phyloP scores from a whole-genome alignment of 768 basidiomycete species.

The Pleurotus citrinopileatus region DNA sequence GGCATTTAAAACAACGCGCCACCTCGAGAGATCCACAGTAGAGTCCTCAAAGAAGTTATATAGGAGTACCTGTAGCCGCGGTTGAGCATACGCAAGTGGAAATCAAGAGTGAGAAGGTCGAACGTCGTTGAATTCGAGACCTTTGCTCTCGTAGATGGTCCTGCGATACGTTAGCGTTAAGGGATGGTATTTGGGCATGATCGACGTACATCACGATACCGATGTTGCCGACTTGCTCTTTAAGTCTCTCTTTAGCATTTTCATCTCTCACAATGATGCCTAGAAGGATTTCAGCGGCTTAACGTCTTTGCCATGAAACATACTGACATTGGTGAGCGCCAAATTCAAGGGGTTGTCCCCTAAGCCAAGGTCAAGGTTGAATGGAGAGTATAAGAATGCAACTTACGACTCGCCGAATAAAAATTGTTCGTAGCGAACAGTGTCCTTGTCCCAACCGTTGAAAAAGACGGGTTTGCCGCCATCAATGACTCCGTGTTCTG shows the following conservation, averaged over 20 bases:
- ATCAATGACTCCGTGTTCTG: conserved; percentile 52
- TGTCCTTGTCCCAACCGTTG: conserved; percentile 40
- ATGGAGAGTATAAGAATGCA: background rate
- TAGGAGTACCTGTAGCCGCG: conserved; percentile 53
- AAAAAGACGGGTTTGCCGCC: conserved; percentile 61
- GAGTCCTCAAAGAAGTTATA: conserved; percentile 79
- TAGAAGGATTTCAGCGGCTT: conserved; percentile 19
- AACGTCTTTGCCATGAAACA: background rate
- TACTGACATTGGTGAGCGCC: conserved; percentile 65
- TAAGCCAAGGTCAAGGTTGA: conserved; percentile 15
- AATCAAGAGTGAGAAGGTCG: conserved; percentile 1
- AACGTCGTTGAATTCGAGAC: conserved; percentile 66
- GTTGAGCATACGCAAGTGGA: background rate
- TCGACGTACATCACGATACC: conserved; percentile 56
- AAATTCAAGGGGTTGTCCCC: conserved; percentile 51
- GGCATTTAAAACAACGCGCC: conserved; percentile 56
- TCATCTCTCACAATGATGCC: conserved; percentile 72
- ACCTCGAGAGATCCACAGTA: conserved; percentile 42
- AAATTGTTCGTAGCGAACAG: conserved; percentile 53
- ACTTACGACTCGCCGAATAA: conserved; percentile 51
- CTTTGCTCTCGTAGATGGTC: conserved; percentile 65
- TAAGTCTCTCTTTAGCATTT: conserved; percentile 42
- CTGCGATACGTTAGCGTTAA: conserved; percentile 19
- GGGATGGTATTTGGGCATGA: background rate
- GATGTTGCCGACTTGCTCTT: conserved; percentile 52